Conservation (phyloP, 192 early-diverging fungal species). For the Entomortierella beljakovae region DNA sequence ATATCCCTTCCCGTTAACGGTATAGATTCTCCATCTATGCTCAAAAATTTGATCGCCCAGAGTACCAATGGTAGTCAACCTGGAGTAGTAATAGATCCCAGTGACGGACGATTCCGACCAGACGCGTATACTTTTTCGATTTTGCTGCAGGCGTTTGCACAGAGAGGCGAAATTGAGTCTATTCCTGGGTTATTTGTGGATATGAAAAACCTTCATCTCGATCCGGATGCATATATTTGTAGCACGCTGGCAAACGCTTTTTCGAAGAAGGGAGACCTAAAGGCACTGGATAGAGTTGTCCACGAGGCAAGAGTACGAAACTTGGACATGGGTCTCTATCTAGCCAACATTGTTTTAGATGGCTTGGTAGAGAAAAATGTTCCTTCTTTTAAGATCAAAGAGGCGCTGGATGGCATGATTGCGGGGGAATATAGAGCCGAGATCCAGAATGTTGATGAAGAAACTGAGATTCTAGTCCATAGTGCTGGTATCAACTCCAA, state of each 20-base stretch:
- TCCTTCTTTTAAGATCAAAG: slow-evolving; percentile 16
- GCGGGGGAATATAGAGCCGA: not conserved
- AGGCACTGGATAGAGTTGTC: slow-evolving; percentile 30
- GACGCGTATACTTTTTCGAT: slow-evolving; percentile 44
- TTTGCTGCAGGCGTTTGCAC: slow-evolving; percentile 34
- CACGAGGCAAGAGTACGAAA: slow-evolving; percentile 25
- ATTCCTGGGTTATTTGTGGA: slow-evolving; percentile 43
- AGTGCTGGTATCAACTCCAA: not conserved
- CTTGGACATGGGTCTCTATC: slow-evolving; percentile 24
- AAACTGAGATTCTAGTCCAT: slow-evolving; percentile 22
- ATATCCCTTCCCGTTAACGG: not conserved
- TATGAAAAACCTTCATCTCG: slow-evolving; percentile 23
- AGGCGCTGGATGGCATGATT: slow-evolving; percentile 28
- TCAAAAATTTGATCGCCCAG: slow-evolving; percentile 25
- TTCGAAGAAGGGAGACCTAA: slow-evolving; percentile 39
- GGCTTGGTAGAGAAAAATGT: slow-evolving; percentile 28
- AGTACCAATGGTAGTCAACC: not conserved
- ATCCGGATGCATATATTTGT: slow-evolving; percentile 35
- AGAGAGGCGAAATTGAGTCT: slow-evolving; percentile 38
- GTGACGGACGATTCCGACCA: slow-evolving; percentile 17
- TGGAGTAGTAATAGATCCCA: not conserved
- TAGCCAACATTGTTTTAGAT: slow-evolving; percentile 29
- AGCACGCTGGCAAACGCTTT: slow-evolving; percentile 39
- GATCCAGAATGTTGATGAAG: not conserved
- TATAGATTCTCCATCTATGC: slow-evolving; percentile 3